Conservation (phyloP, 129 eudicot genomes). For the Helianthus annuus region DNA sequence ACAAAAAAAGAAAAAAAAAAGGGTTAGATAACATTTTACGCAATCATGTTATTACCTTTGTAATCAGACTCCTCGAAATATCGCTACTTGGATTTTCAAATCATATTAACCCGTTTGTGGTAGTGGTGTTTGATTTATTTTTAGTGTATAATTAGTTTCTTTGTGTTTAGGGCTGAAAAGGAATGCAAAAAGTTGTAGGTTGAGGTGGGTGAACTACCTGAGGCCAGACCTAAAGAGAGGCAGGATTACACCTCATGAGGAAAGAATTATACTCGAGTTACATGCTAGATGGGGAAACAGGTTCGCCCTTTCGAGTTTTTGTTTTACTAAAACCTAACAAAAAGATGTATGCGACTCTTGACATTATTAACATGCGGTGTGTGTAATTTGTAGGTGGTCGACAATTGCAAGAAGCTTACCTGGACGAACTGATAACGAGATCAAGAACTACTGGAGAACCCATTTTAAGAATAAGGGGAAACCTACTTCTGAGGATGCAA, state of each 20-base stretch:
- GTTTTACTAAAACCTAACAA: background rate
- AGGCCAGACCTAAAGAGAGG: constrained; percentile 94
- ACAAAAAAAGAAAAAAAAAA: background rate
- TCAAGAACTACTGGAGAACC: constrained; percentile 91
- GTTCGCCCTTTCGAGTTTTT: constrained; percentile 31
- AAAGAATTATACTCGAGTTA: constrained; percentile 60
- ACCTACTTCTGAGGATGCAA: constrained; percentile 27
- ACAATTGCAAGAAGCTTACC: constrained; percentile 86
- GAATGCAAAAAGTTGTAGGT: constrained; percentile 89
- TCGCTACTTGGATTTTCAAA: background rate
- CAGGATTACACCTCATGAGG: constrained; percentile 82
- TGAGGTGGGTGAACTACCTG: constrained; percentile 94
- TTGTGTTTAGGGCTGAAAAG: constrained; percentile 62
- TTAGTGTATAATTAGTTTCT: background rate
- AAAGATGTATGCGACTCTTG: background rate
- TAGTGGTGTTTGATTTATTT: background rate
- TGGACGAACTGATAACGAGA: constrained; percentile 90
- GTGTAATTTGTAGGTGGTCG: constrained; percentile 63
- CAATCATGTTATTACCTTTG: background rate
- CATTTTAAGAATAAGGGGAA: constrained; percentile 78
- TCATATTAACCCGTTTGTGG: background rate
- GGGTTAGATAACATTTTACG: background rate
- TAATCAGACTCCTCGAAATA: background rate
- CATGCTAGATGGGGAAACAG: constrained; percentile 96
- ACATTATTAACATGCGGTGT: background rate